These are phyloP conservation scores for Cucurbita ficifolia DNA, from an alignment of 306 rosid species.

Conservation along the genomic window DNA sequence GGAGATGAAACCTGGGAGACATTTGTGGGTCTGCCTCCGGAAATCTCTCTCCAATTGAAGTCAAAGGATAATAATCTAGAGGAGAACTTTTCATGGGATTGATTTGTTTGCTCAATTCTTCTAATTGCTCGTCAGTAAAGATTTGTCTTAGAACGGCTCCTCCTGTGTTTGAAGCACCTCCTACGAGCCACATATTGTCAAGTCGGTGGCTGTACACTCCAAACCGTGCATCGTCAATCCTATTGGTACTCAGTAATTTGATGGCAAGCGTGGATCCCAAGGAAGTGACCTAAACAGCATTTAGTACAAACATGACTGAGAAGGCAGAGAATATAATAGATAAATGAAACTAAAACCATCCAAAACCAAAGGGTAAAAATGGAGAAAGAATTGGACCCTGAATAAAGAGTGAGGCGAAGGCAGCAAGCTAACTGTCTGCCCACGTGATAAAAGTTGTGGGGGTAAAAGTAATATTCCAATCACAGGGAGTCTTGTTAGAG, in stretches of 20 bases:
- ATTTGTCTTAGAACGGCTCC: conserved; percentile 76
- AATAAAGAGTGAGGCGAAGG: neutral
- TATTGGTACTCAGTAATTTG: conserved; percentile 58
- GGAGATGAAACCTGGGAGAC: conserved; percentile 50
- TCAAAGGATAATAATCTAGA: conserved; percentile 75
- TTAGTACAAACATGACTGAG: neutral
- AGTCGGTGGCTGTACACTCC: conserved; percentile 98
- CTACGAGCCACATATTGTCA: conserved; percentile 95
- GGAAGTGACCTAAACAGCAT: conserved; percentile 59
- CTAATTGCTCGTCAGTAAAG: conserved; percentile 58
- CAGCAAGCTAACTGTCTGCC: neutral
- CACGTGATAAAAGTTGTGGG: neutral
- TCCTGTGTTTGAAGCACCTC: conserved; percentile 94
- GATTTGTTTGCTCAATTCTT: conserved; percentile 52
- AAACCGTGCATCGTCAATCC: conserved; percentile 81
- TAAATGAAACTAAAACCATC: neutral
- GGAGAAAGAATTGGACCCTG: neutral
- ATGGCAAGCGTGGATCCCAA: conserved; percentile 94
- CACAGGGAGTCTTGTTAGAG: neutral
- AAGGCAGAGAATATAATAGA: neutral
- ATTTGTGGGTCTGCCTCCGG: conserved; percentile 65
- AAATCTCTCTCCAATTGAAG: conserved; percentile 73
- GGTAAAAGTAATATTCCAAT: neutral
- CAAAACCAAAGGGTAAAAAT: neutral
- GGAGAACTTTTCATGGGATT: conserved; percentile 49